Evolutionary conservation across 23 red algal genomes (phyloP).

Genomic region (Gracilaria vermiculophylla): DNA sequence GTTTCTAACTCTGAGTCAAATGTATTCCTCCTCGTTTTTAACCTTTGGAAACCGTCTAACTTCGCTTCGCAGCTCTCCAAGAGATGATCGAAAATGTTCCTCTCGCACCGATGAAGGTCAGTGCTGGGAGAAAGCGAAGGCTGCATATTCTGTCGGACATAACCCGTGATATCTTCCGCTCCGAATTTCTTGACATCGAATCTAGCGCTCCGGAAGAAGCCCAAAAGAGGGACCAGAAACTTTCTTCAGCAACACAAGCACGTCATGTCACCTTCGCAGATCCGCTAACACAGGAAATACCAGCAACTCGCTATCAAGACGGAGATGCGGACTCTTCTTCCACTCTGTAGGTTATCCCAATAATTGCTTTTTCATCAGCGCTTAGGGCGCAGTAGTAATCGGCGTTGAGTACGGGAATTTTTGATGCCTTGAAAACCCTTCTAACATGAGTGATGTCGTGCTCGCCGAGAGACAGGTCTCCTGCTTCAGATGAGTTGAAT

Average conservation of each 20-base stretch:
- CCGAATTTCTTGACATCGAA: neutral
- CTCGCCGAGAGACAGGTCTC: neutral
- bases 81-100: neutral
- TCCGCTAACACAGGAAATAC: neutral
- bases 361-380: neutral
- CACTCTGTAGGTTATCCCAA: neutral
- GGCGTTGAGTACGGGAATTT: neutral
- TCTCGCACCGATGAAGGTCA: neutral
- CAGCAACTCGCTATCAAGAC: neutral
- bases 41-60: neutral
- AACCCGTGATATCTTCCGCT: neutral
- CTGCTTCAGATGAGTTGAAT: neutral
- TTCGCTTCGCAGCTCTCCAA: neutral
- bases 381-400: neutral
- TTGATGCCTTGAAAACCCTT: neutral
- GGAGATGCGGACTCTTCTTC: slow-evolving; percentile 1
- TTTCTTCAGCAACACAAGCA: neutral
- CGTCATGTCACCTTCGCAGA: slow-evolving; percentile 4
- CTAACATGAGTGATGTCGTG: neutral
- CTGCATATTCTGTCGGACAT: neutral
- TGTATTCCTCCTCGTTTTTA: neutral
- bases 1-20: neutral
- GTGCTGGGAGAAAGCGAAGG: neutral
- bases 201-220: neutral
- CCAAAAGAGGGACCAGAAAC: neutral